These are phyloP conservation scores for Monosporascus sp. DNA, from an alignment of 2,329 filamentous ascomycete species.

Conservation along the genomic window DNA sequence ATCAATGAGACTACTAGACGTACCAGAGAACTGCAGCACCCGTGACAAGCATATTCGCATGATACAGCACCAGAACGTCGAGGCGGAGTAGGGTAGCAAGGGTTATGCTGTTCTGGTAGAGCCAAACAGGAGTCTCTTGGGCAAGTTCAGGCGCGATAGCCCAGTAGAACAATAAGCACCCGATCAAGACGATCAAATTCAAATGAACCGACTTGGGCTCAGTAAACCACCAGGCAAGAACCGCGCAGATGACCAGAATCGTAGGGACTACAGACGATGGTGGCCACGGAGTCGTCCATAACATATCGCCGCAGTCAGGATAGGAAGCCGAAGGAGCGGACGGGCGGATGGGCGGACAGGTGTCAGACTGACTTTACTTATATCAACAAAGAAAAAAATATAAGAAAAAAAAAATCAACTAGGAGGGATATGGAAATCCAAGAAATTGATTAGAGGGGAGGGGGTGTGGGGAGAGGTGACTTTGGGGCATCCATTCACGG, in stretches of 20 bases:
- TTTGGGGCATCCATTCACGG: too few species aligned
- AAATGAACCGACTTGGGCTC: conserved; percentile 39
- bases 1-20: conserved; percentile 19
- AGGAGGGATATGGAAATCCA: too few species aligned
- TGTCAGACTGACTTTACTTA: too few species aligned
- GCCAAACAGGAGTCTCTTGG: conserved; percentile 29
- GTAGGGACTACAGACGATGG: conserved; percentile 34
- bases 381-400: conserved; percentile 19
- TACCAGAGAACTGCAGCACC: conserved; percentile 51
- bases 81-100: conserved; percentile 38
- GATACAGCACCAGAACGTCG: conserved; percentile 41
- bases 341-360: conserved; percentile 4
- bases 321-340: conserved; percentile 10
- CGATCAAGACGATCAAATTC: conserved; percentile 37
- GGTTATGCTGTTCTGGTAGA: conserved; percentile 29
- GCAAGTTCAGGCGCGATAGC: conserved; percentile 37
- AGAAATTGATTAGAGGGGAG: too few species aligned
- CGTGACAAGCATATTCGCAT: conserved; percentile 52
- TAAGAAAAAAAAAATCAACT: conserved; percentile 11
- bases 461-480: too few species aligned
- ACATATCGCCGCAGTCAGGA: conserved; percentile 39
- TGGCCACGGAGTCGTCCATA: conserved; percentile 43
- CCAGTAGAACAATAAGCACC: conserved; percentile 36
- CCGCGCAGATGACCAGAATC: conserved; percentile 37
- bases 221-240: conserved; percentile 40